Evolutionary conservation across 345 rosid genomes (phyloP).

Genomic region (Balakata baccata): DNA sequence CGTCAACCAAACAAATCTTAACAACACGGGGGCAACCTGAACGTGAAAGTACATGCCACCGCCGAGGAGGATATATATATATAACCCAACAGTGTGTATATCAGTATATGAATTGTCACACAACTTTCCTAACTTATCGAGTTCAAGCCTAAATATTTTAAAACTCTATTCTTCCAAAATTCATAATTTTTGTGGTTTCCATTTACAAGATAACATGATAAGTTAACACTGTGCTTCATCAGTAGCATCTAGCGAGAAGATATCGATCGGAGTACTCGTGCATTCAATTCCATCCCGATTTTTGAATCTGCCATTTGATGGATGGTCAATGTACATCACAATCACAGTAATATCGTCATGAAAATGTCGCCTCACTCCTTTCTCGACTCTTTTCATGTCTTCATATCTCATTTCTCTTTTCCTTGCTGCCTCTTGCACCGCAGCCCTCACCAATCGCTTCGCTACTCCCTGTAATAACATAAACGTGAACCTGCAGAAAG

Average conservation of each 20-base stretch:
- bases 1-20: no score
- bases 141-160: no score
- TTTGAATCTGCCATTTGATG: constrained; percentile 27
- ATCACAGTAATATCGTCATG: constrained; percentile 66
- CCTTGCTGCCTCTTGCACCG: constrained; percentile 51
- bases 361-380: constrained; percentile 54
- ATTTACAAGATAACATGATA: constrained; percentile 3
- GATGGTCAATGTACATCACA: constrained; percentile 52
- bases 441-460: constrained; percentile 51
- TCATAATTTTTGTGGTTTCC: background rate
- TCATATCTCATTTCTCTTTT: constrained; percentile 49
- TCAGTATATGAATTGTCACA: no score
- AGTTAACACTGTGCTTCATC: constrained; percentile 23
- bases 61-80: no score
- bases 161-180: background rate
- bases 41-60: no score
- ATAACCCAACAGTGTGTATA: no score
- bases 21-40: no score
- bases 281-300: constrained; percentile 19
- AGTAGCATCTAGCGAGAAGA: constrained; percentile 39
- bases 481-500: background rate
- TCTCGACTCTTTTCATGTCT: constrained; percentile 42
- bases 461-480: constrained; percentile 48
- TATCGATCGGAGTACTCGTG: constrained; percentile 44
- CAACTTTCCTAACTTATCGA: no score